Evolutionary conservation across 805 yeast species (phyloP).

Genomic region (Candida qinlingensis): DNA sequence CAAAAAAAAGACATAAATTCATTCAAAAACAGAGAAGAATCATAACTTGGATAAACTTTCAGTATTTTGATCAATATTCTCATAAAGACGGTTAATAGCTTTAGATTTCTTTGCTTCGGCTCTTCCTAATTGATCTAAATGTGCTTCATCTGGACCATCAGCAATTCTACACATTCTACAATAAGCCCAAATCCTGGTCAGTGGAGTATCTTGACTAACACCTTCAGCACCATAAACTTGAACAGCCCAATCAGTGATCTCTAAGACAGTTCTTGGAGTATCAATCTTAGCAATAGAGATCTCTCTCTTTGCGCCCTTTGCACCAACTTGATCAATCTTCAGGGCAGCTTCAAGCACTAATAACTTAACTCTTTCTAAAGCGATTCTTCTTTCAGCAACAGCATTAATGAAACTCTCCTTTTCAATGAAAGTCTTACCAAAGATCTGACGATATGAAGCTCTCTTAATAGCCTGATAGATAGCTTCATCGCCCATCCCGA

Average conservation of each 20-base stretch:
- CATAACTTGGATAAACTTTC: slow-evolving; percentile 16
- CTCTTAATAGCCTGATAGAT: slow-evolving; percentile 42
- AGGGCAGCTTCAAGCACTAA: slow-evolving; percentile 58
- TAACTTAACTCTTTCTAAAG: slow-evolving; percentile 47
- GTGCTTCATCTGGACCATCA: slow-evolving; percentile 69
- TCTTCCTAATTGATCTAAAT: slow-evolving; percentile 51
- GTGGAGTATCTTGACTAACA: slow-evolving; percentile 53
- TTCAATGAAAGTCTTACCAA: slow-evolving; percentile 43
- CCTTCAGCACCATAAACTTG: slow-evolving; percentile 66
- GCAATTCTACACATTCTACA: slow-evolving; percentile 57
- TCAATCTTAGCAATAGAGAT: slow-evolving; percentile 61
- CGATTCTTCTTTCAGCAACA: slow-evolving; percentile 48
- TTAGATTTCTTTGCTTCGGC: slow-evolving; percentile 35
- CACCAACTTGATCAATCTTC: slow-evolving; percentile 46
- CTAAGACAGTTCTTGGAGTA: slow-evolving; percentile 50
- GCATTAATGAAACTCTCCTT: slow-evolving; percentile 46
- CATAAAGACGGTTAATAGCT: slow-evolving; percentile 31
- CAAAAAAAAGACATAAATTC: background rate
- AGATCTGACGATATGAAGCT: slow-evolving; percentile 47
- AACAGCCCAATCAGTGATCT: slow-evolving; percentile 55
- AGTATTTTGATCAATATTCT: slow-evolving; percentile 15
- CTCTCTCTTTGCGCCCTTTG: slow-evolving; percentile 50
- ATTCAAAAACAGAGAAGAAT: background rate
- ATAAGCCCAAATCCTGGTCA: slow-evolving; percentile 47
- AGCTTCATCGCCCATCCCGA: slow-evolving; percentile 58